Percentiles rank a stretch among this genome's conserved stretches.
These are phyloP conservation scores for Astraeus odoratus DNA, from an alignment of 768 basidiomycete species.

Conservation along the genomic window DNA sequence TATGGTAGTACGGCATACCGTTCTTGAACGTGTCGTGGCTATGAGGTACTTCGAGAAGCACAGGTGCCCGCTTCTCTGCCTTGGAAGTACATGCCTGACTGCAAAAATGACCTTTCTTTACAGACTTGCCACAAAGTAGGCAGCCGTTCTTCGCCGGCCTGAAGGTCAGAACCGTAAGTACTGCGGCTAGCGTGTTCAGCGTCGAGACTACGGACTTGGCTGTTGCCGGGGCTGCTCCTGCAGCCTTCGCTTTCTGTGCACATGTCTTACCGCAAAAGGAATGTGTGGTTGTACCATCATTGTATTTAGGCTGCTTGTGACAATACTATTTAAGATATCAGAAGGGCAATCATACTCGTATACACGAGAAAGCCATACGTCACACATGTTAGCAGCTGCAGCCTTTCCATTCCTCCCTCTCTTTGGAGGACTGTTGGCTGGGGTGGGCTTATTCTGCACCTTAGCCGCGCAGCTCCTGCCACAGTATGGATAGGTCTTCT, in stretches of 20 bases:
- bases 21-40: constrained; percentile 59
- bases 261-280: constrained; percentile 61
- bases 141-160: constrained; percentile 40
- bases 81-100: constrained; percentile 46
- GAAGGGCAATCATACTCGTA: background rate
- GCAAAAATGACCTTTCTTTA: constrained; percentile 63
- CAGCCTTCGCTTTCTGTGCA: constrained; percentile 38
- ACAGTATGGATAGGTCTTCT: constrained; percentile 51
- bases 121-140: constrained; percentile 51
- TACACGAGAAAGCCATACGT: constrained; percentile 31
- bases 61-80: constrained; percentile 48
- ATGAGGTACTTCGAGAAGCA: constrained; percentile 51
- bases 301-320: constrained; percentile 51
- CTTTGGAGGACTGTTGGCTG: constrained; percentile 18
- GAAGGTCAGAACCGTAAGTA: constrained; percentile 27
- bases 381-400: constrained; percentile 39
- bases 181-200: constrained; percentile 19
- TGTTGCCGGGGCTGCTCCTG: constrained; percentile 15
- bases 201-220: constrained; percentile 26
- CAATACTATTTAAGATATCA: constrained; percentile 41
- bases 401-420: constrained; percentile 30
- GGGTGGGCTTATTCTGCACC: no score
- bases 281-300: constrained; percentile 51
- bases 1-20: constrained; percentile 33
- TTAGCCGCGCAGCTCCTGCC: constrained; percentile 52